Percentiles rank a stretch among this genome's conserved stretches.
These are phyloP conservation scores for Thraustochytrium sp. DNA, from an alignment of 352 stramenopile species.

Conservation along the genomic window DNA sequence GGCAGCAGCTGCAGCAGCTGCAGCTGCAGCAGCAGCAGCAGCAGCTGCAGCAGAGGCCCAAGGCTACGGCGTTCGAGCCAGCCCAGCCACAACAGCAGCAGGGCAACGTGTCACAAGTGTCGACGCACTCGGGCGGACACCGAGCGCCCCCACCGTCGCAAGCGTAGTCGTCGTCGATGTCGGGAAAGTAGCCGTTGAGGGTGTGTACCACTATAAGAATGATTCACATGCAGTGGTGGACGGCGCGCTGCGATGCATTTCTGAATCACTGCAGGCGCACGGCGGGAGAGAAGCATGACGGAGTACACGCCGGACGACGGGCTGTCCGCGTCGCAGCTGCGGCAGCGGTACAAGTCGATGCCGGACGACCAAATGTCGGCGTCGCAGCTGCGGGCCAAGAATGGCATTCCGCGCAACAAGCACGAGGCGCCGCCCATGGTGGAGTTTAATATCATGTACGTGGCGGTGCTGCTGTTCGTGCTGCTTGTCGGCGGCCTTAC, in stretches of 20 bases:
- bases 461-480: not conserved
- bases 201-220: not conserved
- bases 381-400: slow-evolving; percentile 27
- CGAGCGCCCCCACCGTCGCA: no score
- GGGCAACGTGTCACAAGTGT: no score
- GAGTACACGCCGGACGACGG: slow-evolving; percentile 6
- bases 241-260: not conserved
- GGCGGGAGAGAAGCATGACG: not conserved
- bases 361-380: slow-evolving; percentile 32
- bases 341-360: slow-evolving; percentile 7
- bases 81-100: no score
- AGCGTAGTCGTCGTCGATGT: no score
- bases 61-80: no score
- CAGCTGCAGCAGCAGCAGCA: no score
- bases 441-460: not conserved
- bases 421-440: not conserved
- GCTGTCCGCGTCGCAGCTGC: slow-evolving; percentile 37
- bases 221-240: not conserved
- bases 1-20: no score
- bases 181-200: no score
- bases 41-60: no score
- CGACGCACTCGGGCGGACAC: no score
- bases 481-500: not conserved
- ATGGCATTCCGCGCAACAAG: slow-evolving; percentile 40
- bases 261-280: not conserved